Evolutionary conservation across 768 basidiomycete genomes (phyloP).

Genomic region (Macrolepiota albuminosa): DNA sequence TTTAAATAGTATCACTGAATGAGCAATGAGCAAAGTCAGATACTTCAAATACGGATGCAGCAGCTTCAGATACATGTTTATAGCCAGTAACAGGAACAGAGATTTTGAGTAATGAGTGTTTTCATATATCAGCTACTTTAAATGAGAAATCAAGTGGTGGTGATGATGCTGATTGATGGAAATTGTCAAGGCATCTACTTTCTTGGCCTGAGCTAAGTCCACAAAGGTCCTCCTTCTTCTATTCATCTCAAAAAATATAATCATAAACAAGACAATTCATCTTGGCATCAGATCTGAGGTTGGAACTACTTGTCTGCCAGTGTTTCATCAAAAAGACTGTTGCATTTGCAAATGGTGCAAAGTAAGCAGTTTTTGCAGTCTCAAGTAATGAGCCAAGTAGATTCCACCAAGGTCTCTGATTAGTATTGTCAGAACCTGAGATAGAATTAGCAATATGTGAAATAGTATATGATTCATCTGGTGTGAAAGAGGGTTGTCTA

Average conservation of each 20-base stretch:
- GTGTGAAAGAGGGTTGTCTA: conserved; percentile 6
- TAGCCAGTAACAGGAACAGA: conserved; percentile 16
- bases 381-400: not conserved
- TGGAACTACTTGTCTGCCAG: too few species aligned
- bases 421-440: not conserved
- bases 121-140: conserved; percentile 17
- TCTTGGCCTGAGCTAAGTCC: conserved; percentile 17
- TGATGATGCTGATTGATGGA: not conserved
- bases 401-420: conserved; percentile 4
- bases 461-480: conserved; percentile 4
- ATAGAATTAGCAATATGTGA: not conserved
- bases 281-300: too few species aligned
- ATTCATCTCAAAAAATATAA: conserved; percentile 21
- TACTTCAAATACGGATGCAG: conserved; percentile 26
- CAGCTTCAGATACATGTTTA: conserved; percentile 16
- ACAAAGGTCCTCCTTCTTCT: conserved; percentile 15
- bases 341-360: conserved; percentile 19
- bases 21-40: conserved; percentile 21
- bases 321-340: conserved; percentile 18
- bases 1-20: conserved; percentile 19
- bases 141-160: not conserved
- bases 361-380: not conserved
- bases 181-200: conserved; percentile 14
- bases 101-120: conserved; percentile 16
- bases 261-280: conserved; percentile 13